Base-by-base conservation (phyloP, 2,329 filamentous ascomycete species). In the Aspergillus sp. region DNA sequence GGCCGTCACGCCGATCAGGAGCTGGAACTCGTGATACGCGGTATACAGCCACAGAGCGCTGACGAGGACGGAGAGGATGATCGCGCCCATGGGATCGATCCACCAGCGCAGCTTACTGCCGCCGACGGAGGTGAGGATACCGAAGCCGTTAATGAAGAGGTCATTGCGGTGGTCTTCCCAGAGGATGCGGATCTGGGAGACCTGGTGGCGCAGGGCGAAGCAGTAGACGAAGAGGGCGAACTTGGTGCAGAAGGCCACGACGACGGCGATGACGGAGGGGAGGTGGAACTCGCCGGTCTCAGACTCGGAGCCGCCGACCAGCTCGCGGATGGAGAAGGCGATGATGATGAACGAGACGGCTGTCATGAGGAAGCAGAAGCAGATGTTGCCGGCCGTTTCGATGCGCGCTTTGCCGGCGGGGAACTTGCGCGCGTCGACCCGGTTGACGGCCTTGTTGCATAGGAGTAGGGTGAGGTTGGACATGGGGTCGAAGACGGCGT, bases 141-240 rank as follows among this genome's bases (percentile, higher is more conserved):
- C 92, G 67, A 96, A 92, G 56, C 92, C 92, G 75, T 98, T 99
- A 83, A 99, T 92, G 69, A 96, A 83, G n/a, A 99, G 82, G 72
- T 99, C 95, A 72, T 99, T 99, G 62, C 95, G 89, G 79, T 99
- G 95, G 71, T 98, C 94, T 75, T 96, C 91, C 93, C 92, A 97
- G 14, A 98, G 81, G 72, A 97, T 97, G 58, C 90, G 86, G 64
- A 97, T 87, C 75, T 97, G 93, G 61, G 87, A 92, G 80, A 98
- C 96, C 69, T 91, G 90, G 79, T 97, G 89, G 66, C 94, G 89
- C 69, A 98, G 78, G 4, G 91, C 87, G 87, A 90, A 98, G 79
- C 95, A 98, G 80, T 97, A 98, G 26, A 96, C 68, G 75, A 97
- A 98, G 0, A 98, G 83, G 5, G 69, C 71, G 16, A 98, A 80